Percentiles rank a stretch among this genome's conserved stretches.
phyloP scores from a whole-genome alignment of 2,329 filamentous ascomycete species.

The Fusarium armeniacum region DNA sequence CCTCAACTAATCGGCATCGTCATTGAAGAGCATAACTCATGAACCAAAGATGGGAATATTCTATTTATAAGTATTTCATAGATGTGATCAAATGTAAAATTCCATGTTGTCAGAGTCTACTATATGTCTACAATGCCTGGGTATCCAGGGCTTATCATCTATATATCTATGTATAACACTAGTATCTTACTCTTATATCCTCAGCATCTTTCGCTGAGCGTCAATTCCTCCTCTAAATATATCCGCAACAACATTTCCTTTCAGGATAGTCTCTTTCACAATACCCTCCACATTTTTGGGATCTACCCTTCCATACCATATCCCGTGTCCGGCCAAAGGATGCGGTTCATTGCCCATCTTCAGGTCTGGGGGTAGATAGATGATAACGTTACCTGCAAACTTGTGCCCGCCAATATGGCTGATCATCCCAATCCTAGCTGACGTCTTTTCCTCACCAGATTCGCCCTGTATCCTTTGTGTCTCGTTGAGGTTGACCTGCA shows the following conservation, averaged over 20 bases:
- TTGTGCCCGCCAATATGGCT: slow-evolving; percentile 89
- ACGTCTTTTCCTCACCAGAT: slow-evolving; percentile 37
- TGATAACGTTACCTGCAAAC: slow-evolving; percentile 86
- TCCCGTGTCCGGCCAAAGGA: slow-evolving; percentile 76
- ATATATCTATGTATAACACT: background rate
- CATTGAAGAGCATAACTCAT: background rate
- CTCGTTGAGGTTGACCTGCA: slow-evolving; percentile 51
- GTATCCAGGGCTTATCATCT: slow-evolving; percentile 29
- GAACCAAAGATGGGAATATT: background rate
- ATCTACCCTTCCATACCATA: slow-evolving; percentile 87
- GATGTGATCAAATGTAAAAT: background rate
- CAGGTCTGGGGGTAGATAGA: slow-evolving; percentile 77
- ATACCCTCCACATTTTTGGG: slow-evolving; percentile 83
- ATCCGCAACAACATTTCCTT: slow-evolving; percentile 76
- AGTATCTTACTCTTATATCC: slow-evolving; percentile 53
- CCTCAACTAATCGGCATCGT: background rate
- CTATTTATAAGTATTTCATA: background rate
- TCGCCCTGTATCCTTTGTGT: slow-evolving; percentile 42
- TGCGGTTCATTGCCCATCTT: slow-evolving; percentile 62
- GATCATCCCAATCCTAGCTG: slow-evolving; percentile 76
- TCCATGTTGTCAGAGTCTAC: background rate
- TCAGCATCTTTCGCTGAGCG: slow-evolving; percentile 65
- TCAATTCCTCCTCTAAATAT: slow-evolving; percentile 79
- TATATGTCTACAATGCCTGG: slow-evolving; percentile 8
- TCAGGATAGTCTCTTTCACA: slow-evolving; percentile 76